Base-by-base conservation (phyloP, 139 green algal genomes). In the Micromonas pusilla region DNA sequence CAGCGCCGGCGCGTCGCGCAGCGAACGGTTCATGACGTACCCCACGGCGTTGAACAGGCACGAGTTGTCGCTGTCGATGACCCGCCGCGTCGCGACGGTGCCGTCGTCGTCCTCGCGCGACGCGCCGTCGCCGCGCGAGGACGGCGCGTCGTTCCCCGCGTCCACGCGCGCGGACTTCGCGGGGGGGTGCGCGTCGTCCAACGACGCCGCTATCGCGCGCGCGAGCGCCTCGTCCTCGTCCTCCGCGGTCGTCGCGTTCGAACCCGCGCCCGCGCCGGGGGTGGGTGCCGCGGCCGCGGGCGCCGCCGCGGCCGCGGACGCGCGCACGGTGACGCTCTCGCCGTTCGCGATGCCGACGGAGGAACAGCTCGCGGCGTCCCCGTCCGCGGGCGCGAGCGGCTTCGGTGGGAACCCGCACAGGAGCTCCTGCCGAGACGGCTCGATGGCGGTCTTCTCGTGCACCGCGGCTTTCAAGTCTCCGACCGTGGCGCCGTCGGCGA, bases 41-140 rank as follows among this genome's bases (percentile, higher is more conserved):
- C 85, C 86, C 32, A 97, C 90, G 23, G 94, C 89, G 74, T 90
- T 95, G 87, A 98, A 98, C 20, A 97, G 85, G 84, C 94, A 98
- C 64, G 72, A 88, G 85, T 98, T 98, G 86, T 98, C 93, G 13
- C 75, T 83, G 33, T 85, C 86, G 1, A 98, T 91, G 2, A 95
- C 86, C 9, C 94, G 87, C 2, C 93, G 83, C 31, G 91, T 87
- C 2, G 96, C 85, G 2, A 77, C 83, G 2, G 60, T 83, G 25
- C 66, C 32, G 33, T 73, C 71, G 52, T 39, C 72, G 6, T 63
- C 73, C 78, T 38, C 23, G 67, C 39, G 37, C 28, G 38, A 0
- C 45, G 45, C 45, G 45, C 65, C n/a, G n/a, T n/a, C n/a, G n/a
- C n/a, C 3, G 13, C 39, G 25, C 4, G 65, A 28, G 38, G 71